A percentile compares a stretch with the other conserved stretches of the same genome.
These are phyloP conservation scores for Xylaria sp. DNA, from an alignment of 2,329 filamentous ascomycete species.

Conservation along the genomic window DNA sequence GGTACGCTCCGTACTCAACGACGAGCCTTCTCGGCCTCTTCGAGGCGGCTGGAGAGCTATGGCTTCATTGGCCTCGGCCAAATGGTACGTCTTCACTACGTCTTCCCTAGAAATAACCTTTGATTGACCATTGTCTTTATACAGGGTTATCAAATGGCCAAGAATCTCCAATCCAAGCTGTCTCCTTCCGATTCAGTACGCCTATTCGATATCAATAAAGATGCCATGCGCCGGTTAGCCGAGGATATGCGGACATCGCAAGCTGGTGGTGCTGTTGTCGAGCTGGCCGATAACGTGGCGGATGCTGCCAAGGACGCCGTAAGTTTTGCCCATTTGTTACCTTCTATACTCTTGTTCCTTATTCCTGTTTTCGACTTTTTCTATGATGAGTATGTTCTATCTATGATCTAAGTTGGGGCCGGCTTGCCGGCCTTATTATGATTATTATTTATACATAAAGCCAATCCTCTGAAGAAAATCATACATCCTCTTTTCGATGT, in stretches of 20 bases:
- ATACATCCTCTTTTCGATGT: slow-evolving; percentile 24
- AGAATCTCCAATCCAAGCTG: slow-evolving; percentile 69
- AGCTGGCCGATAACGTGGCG: slow-evolving; percentile 57
- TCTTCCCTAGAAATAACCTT: not conserved
- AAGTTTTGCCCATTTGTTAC: slow-evolving; percentile 39
- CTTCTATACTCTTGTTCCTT: slow-evolving; percentile 32
- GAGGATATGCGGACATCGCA: slow-evolving; percentile 58
- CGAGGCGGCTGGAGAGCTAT: slow-evolving; percentile 62
- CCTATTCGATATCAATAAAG: slow-evolving; percentile 67
- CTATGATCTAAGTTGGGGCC: slow-evolving; percentile 81
- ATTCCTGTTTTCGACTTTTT: slow-evolving; percentile 33
- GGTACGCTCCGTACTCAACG: slow-evolving; percentile 52
- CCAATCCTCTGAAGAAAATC: slow-evolving; percentile 75
- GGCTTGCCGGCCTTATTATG: slow-evolving; percentile 66
- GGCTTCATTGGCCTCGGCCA: slow-evolving; percentile 70
- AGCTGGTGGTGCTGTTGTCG: slow-evolving; percentile 58
- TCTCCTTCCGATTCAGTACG: slow-evolving; percentile 61
- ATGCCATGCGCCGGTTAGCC: slow-evolving; percentile 59
- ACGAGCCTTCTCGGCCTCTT: slow-evolving; percentile 63
- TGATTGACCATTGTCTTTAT: slow-evolving; percentile 23
- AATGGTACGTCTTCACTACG: slow-evolving; percentile 61
- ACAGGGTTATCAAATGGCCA: slow-evolving; percentile 72
- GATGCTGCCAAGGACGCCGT: slow-evolving; percentile 66
- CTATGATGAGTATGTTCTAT: slow-evolving; percentile 56
- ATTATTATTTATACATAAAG: slow-evolving; percentile 70